A percentile compares a stretch with the other conserved stretches of the same genome.
phyloP scores from a whole-genome alignment of 371 early-diverging fungal genomes.

The Mucor lusitanicus region DNA sequence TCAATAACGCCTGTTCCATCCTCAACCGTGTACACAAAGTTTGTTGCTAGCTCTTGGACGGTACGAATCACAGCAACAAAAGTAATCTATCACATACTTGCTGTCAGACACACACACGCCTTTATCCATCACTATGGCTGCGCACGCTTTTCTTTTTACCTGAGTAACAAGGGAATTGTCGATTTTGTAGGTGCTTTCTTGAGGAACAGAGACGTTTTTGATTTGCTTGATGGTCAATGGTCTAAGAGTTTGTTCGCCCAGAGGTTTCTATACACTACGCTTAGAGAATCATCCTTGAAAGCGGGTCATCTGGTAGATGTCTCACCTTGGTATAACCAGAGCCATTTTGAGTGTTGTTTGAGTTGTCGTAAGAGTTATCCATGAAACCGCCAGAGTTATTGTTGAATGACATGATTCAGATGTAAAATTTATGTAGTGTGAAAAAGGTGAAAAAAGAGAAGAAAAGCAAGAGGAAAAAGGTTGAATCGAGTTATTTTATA shows the following conservation, averaged over 20 bases:
- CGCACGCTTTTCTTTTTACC: constrained; percentile 34
- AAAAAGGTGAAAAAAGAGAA: background rate
- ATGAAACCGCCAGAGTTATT: constrained; percentile 9
- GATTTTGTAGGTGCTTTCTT: constrained; percentile 59
- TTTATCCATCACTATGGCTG: background rate
- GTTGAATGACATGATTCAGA: constrained; percentile 4
- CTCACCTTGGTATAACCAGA: constrained; percentile 10
- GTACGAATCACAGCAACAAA: constrained; percentile 70
- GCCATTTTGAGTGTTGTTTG: background rate
- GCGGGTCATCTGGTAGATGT: background rate
- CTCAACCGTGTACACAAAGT: constrained; percentile 65
- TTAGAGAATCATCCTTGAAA: background rate
- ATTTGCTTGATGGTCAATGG: constrained; percentile 80
- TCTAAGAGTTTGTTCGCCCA: constrained; percentile 55
- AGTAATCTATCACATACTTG: constrained; percentile 39
- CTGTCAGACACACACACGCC: background rate
- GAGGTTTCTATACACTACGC: constrained; percentile 28
- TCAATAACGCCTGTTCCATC: constrained; percentile 82
- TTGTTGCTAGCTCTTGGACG: constrained; percentile 53
- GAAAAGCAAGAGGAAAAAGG: background rate
- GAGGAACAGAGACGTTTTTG: constrained; percentile 33
- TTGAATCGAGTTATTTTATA: background rate
- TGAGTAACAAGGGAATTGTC: constrained; percentile 70
- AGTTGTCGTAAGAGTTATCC: constrained; percentile 8
- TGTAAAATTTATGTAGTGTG: background rate